Conservation (phyloP, 345 rosid species). For the Diplotaxis tenuifolia region DNA sequence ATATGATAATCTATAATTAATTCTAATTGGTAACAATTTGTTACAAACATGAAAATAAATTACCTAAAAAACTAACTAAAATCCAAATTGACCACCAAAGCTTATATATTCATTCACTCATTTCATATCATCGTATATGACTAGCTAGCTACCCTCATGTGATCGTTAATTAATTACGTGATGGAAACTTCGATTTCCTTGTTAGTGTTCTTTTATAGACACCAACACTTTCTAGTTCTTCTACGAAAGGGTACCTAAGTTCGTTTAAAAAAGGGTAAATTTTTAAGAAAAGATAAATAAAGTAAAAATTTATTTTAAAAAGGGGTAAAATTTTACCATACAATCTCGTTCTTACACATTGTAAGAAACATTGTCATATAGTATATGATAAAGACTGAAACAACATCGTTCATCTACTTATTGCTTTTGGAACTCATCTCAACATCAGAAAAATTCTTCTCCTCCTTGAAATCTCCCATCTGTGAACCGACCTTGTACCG, state of each 20-base stretch:
- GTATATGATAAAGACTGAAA: not conserved
- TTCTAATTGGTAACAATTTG: no score
- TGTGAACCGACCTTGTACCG: constrained; percentile 56
- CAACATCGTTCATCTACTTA: constrained; percentile 1
- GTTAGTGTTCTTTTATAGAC: not conserved
- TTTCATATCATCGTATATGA: not conserved
- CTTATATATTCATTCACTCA: not conserved
- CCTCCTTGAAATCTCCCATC: constrained; percentile 41
- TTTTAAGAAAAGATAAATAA: not conserved
- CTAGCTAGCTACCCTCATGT: not conserved
- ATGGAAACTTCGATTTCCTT: not conserved
- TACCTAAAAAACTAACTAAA: no score
- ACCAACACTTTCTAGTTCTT: not conserved
- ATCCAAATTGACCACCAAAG: no score
- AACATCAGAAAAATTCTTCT: constrained; percentile 26
- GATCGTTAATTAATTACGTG: not conserved
- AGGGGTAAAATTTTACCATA: not conserved
- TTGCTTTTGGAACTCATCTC: constrained; percentile 31
- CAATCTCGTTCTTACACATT: not conserved
- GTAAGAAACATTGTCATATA: constrained; percentile 2
- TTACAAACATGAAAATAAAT: no score
- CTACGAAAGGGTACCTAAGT: not conserved
- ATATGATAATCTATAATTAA: no score
- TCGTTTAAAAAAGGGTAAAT: not conserved
- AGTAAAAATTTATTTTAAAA: not conserved